Evolutionary conservation across 805 yeast genomes (phyloP).

Genomic region (Wickerhamiella siamensis): DNA sequence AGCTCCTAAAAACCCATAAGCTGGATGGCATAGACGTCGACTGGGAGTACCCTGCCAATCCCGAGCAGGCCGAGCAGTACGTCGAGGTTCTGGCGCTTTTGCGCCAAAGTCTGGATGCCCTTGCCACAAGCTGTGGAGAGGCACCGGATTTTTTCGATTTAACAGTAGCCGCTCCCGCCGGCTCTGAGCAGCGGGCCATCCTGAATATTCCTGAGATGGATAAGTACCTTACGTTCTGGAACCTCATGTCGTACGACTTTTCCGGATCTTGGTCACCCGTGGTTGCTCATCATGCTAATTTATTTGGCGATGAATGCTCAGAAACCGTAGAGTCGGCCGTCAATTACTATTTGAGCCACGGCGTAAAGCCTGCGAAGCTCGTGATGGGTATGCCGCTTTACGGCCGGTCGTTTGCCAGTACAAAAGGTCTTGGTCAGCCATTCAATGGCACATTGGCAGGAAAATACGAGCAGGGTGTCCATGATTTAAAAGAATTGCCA

Average conservation of each 20-base stretch:
- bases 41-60: constrained; percentile 72
- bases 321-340: constrained; percentile 39
- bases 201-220: constrained; percentile 44
- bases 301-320: constrained; percentile 30
- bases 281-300: constrained; percentile 59
- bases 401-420: constrained; percentile 44
- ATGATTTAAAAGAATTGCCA: constrained; percentile 46
- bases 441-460: constrained; percentile 33
- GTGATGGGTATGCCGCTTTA: constrained; percentile 80
- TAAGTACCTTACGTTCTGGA: constrained; percentile 50
- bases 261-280: constrained; percentile 58
- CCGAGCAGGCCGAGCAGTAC: constrained; percentile 33
- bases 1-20: constrained; percentile 37
- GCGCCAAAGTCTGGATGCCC: constrained; percentile 28
- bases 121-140: constrained; percentile 24
- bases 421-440: constrained; percentile 29
- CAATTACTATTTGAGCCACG: constrained; percentile 28
- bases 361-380: constrained; percentile 38
- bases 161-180: constrained; percentile 69
- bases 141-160: constrained; percentile 31
- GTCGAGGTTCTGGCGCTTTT: constrained; percentile 31
- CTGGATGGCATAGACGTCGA: constrained; percentile 90
- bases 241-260: constrained; percentile 85
- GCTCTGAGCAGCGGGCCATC: constrained; percentile 30
- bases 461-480: constrained; percentile 34